A percentile compares a stretch with the other conserved stretches of the same genome.
These are phyloP conservation scores for Acanthochlamys bracteata DNA, from an alignment of 106 monocot species.

Conservation along the genomic window DNA sequence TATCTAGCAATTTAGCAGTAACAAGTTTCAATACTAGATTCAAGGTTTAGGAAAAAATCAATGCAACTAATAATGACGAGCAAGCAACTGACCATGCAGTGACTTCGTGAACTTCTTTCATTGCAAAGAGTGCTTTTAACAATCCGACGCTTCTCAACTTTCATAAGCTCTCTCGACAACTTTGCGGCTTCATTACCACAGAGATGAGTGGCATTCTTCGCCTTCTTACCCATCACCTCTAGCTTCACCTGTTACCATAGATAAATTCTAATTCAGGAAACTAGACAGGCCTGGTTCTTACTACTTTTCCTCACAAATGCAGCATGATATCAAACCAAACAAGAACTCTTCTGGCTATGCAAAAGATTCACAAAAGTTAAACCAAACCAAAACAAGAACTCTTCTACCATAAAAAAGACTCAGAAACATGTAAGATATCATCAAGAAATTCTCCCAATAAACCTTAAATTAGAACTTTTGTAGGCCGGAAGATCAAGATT, in stretches of 20 bases:
- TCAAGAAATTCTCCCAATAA: no score
- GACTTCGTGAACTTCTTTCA: constrained; percentile 91
- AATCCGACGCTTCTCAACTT: constrained; percentile 81
- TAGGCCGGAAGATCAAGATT: no score
- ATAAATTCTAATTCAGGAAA: background rate
- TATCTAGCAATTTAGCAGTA: constrained; percentile 34
- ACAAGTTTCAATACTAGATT: background rate
- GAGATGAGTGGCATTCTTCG: constrained; percentile 86
- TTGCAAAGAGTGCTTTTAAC: constrained; percentile 94
- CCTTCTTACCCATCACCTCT: constrained; percentile 93
- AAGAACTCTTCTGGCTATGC: no score
- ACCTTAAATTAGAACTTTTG: no score
- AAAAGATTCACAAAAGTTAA: no score
- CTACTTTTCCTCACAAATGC: background rate
- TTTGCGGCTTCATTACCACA: constrained; percentile 92
- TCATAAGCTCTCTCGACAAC: constrained; percentile 83
- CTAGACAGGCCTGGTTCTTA: background rate
- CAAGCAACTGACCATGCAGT: constrained; percentile 62
- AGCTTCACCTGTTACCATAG: constrained; percentile 42
- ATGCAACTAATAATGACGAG: background rate
- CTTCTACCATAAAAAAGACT: no score
- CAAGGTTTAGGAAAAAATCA: background rate
- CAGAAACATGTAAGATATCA: no score
- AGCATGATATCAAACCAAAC: no score
- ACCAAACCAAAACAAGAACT: no score